Evolutionary conservation across 2,329 filamentous ascomycete species (phyloP), one percentile per base, ranked within the genome.

Genomic region (Fusarium haematococcum): DNA sequence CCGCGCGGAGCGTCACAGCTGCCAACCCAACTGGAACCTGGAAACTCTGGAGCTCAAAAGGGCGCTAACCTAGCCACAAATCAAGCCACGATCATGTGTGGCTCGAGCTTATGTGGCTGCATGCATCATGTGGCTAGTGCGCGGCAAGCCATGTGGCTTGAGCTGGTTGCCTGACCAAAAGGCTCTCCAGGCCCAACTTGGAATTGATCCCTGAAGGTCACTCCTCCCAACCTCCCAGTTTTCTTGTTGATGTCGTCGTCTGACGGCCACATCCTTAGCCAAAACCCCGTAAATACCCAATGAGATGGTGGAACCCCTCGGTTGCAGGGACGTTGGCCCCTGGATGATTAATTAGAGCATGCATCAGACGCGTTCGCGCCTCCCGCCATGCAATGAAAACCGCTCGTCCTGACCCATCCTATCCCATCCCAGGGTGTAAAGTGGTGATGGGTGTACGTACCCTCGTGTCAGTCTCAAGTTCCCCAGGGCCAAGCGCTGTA

Each of bases 1-100:
- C 72, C 68, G 74, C 70, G 69, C 48, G 67, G 73, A 78, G 76
- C 76, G 75, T 77, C 76, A 78, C 68, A 72, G 70, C 70, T 69
- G 68, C 63, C 68, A 71, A 73, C 67, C 67, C 65, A 63, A 73
- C 65, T 43, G 71, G 66, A 77, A 66, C 62, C 69, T 74, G 35
- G 52, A 52, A 52, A 52, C 48, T 52, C 43, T 52, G 48, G 48
- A 52, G 48, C 48, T 52, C 48, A 52, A 52, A 52, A 52, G 48
- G 48, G 18, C 45, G 56, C 35, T 60, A 59, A 37, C 61, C 65
- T 43, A 73, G 76, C 76, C 76, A 78, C 72, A 64, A 33, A 37
- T 57, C 30, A 68, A 64, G 74, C 75, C 75, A 77, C 75, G 71
- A 1, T 3, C n/a, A 33, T n/a, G 4, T 62, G 23, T 56, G 48